Base-by-base conservation (phyloP, 495 filamentous ascomycete genomes). In the Penicillium samsonianum region DNA sequence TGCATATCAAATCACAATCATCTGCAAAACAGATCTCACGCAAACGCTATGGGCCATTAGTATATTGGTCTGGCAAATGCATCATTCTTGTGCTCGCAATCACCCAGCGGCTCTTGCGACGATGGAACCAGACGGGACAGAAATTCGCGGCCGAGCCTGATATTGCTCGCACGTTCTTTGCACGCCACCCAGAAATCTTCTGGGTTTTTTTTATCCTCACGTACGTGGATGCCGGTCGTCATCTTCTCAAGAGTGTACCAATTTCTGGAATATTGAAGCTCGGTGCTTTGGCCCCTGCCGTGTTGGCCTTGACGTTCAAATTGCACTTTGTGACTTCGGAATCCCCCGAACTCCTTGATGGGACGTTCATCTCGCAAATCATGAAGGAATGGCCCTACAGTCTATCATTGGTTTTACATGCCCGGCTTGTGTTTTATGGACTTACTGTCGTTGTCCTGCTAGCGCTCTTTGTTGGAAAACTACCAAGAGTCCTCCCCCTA, bases 121-220 rank as follows among this genome's bases (percentile, higher is more conserved):
- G 85, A 37, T 99, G 93, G 92, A 97, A 97, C 68, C 94, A 97
- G 69, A 98, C 94, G 0, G 94, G 94, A 22, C 92, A 96, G 62
- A 99, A 99, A 58, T 90, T 90, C 61, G 85, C 94, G 16, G 93
- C 91, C 14, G 88, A 87, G 48, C 84, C 91, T 47, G 92, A 96
- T 65, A 94, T 96, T 49, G 86, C 87, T 53, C 86, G 84, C 35
- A 77, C 61, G 8, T 87, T 88, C 61, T 75, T 97, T 20, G 73
- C 83, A 33, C 67, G 71, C 2, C 81, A 89, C 60, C 84, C 81
- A 1, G 53, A 74, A 20, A 50, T 87, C 2, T 79, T 98, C 10
- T 98, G 94, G 93, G 63, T 62, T n/a, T 73, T 96, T 20, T 80
- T 96, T 17, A 70, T 83, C 8, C 63, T 78, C 12, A 87, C 90